A percentile compares a stretch with the other conserved stretches of the same genome.
phyloP scores from a whole-genome alignment of 768 basidiomycete genomes.

The Serendipita sp. region DNA sequence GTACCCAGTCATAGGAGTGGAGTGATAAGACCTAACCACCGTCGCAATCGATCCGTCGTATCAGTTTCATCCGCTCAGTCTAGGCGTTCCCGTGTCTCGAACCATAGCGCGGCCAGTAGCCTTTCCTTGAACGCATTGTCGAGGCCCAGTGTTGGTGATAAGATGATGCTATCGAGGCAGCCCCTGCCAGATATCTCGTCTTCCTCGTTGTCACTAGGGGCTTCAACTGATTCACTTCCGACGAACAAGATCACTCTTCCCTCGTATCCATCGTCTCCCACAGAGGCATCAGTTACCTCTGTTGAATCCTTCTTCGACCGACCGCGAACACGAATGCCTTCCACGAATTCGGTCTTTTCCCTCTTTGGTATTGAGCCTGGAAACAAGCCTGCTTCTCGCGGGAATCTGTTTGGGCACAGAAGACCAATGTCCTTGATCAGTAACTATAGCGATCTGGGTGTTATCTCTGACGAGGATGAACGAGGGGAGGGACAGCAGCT shows the following conservation, averaged over 20 bases:
- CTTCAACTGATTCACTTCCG: background rate
- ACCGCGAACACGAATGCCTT: background rate
- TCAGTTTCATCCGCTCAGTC: background rate
- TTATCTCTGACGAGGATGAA: background rate
- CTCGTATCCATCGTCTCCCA: background rate
- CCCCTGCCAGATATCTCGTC: background rate
- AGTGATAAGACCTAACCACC: background rate
- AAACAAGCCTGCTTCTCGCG: background rate
- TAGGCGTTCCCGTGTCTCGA: background rate
- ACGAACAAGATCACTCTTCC: background rate
- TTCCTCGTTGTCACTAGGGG: background rate
- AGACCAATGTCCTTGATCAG: constrained; percentile 2
- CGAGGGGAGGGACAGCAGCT: background rate
- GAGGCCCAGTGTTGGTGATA: background rate
- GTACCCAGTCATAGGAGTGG: background rate
- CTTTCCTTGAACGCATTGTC: background rate
- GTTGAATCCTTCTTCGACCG: background rate
- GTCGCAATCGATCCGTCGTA: background rate
- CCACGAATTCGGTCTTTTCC: background rate
- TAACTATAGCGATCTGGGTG: background rate
- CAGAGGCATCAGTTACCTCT: background rate
- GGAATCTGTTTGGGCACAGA: background rate
- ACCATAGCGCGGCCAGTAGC: background rate
- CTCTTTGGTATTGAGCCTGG: background rate
- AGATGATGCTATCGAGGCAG: background rate